Percentiles rank a stretch among this genome's conserved stretches.
Evolutionary conservation across 23 red algal species (phyloP).

Genomic region (Gracilaria domingensis): DNA sequence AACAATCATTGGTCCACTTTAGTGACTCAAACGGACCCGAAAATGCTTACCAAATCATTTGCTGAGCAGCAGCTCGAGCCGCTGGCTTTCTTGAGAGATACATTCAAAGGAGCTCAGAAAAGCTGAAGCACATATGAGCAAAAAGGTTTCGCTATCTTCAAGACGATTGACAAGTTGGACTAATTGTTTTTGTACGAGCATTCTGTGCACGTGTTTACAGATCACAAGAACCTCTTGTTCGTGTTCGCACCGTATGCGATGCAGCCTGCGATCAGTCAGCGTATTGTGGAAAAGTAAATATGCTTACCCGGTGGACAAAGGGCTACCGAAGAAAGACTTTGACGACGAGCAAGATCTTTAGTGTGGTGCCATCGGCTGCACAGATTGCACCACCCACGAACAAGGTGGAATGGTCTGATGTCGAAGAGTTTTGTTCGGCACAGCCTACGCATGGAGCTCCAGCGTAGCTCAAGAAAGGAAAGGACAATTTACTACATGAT

Average conservation of each 20-base stretch:
- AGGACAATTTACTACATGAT: background rate
- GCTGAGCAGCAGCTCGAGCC: slow-evolving; percentile 1
- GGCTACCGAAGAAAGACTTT: slow-evolving; percentile 29
- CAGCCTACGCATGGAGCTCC: background rate
- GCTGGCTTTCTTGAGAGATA: background rate
- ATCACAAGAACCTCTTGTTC: slow-evolving; percentile 51
- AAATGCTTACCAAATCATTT: background rate
- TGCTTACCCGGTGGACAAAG: slow-evolving; percentile 45
- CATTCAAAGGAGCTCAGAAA: background rate
- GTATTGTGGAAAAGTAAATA: slow-evolving; percentile 41
- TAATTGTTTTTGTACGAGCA: slow-evolving; percentile 20
- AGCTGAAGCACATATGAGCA: slow-evolving; percentile 14
- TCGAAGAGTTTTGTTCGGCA: slow-evolving; percentile 3
- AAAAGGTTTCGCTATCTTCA: background rate
- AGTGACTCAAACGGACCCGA: background rate
- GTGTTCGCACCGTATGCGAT: slow-evolving; percentile 42
- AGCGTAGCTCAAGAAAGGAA: background rate
- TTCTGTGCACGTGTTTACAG: slow-evolving; percentile 11
- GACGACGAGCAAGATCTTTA: background rate
- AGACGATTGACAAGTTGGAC: slow-evolving; percentile 26
- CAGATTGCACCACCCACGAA: background rate
- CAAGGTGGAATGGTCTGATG: slow-evolving; percentile 36
- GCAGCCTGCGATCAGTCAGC: slow-evolving; percentile 28
- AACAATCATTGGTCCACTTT: background rate
- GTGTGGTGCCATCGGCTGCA: slow-evolving; percentile 6